Percentiles rank a stretch among this genome's conserved stretches.
Evolutionary conservation across 192 early-diverging fungal species (phyloP).

Genomic region (Chytriomyces sp.): DNA sequence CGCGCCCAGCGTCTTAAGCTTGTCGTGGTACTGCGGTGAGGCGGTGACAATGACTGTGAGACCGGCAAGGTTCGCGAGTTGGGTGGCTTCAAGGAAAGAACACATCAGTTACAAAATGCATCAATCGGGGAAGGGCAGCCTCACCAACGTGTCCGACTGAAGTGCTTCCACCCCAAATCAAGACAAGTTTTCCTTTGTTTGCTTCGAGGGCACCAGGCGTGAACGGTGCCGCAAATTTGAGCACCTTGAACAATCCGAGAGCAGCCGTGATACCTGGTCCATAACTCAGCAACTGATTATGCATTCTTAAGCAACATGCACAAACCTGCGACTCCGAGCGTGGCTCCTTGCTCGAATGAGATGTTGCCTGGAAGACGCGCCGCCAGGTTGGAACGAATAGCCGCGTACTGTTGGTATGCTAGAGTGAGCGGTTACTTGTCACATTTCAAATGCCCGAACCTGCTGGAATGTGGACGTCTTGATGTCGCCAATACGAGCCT

Average conservation of each 20-base stretch:
- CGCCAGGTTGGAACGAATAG: background rate
- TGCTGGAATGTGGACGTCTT: slow-evolving; percentile 16
- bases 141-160: slow-evolving; percentile 16
- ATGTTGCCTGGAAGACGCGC: slow-evolving; percentile 8
- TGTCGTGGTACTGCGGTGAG: slow-evolving; percentile 15
- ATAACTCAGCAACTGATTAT: background rate
- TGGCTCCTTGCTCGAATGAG: slow-evolving; percentile 22
- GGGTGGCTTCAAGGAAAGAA: background rate
- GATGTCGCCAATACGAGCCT: slow-evolving; percentile 10
- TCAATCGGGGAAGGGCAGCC: background rate
- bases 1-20: slow-evolving; percentile 21
- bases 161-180: slow-evolving; percentile 27
- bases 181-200: background rate
- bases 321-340: background rate
- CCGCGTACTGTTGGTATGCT: background rate
- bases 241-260: background rate
- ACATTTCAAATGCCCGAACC: background rate
- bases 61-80: slow-evolving; percentile 17
- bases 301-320: too few relatives aligned
- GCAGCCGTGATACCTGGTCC: slow-evolving; percentile 10
- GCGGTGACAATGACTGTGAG: slow-evolving; percentile 22
- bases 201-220: background rate
- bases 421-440: background rate
- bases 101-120: background rate
- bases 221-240: background rate